Evolutionary conservation across 139 green algal genomes (phyloP), one percentile per base, ranked within the genome.

Genomic region (Tetradesmus obliquus): DNA sequence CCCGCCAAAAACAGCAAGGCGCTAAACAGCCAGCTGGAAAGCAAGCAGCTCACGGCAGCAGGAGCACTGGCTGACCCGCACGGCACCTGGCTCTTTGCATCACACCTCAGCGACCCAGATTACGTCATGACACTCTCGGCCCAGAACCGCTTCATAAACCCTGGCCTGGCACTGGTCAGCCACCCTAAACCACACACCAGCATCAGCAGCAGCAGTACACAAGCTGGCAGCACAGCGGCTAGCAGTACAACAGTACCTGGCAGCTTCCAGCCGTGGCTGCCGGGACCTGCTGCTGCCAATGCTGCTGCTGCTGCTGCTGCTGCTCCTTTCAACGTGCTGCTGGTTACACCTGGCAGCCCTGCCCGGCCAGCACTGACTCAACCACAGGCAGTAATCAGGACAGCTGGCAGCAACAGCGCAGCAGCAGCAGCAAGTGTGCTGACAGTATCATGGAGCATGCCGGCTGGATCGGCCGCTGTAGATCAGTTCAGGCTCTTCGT

Each of bases 401-500:
- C n/a, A n/a, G n/a, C n/a, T n/a, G n/a, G n/a, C n/a, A n/a, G n/a
- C n/a, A n/a, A n/a, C n/a, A n/a, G n/a, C n/a, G n/a, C 22, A 51
- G 5, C 58, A 82, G 84, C 32, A 45, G 66, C 17, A 4, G 66
- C 66, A n/a, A 76, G 66, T 24, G 71, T 90, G 20, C 22, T 69
- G 20, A 83, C 71, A 1, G 10, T 90, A 1, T 32, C 20, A 0
- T 90, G 86, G 86, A 4, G 15, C 10, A 9, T 90, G 71, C 53
- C 69, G 20, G 45, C 20, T 24, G 71, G 53, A 6, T 20, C 53
- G 9, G 4, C 86, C 58, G 3, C 53, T 8, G 71, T 84, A 13
- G 22, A 83, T 6, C 69, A 84, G 54, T 90, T 84, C 86, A 71
- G 71, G 86, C 69, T 90, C 71, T 90, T 81, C 55, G 71, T 90